Conservation (phyloP, 2,329 filamentous ascomycete species). For the Colletotrichum melonis region DNA sequence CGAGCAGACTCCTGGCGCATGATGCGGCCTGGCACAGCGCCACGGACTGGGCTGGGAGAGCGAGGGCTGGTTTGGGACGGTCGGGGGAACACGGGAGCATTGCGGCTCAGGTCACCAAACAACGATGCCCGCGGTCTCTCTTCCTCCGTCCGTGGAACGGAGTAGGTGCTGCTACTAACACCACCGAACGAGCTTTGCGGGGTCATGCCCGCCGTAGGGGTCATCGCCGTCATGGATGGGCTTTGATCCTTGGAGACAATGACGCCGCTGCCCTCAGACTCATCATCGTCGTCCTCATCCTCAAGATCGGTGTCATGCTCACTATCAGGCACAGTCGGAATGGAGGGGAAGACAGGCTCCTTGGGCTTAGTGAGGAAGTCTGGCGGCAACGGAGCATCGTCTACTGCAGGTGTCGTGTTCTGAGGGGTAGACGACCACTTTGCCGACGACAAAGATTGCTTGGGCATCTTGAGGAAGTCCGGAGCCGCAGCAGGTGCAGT, state of each 20-base stretch:
- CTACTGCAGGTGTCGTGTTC: constrained; percentile 37
- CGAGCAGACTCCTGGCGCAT: constrained; percentile 62
- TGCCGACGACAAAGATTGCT: constrained; percentile 31
- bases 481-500: constrained; percentile 37
- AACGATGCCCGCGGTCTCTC: constrained; percentile 55
- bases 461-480: constrained; percentile 33
- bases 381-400: constrained; percentile 55
- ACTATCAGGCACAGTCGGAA: constrained; percentile 34
- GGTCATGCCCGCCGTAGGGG: constrained; percentile 62
- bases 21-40: constrained; percentile 63
- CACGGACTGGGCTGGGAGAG: constrained; percentile 78
- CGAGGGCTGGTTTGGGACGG: constrained; percentile 70
- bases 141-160: constrained; percentile 59
- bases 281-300: constrained; percentile 61
- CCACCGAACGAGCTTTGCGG: constrained; percentile 70
- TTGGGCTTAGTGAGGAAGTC: constrained; percentile 43
- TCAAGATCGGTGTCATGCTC: constrained; percentile 43
- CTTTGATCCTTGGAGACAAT: constrained; percentile 74
- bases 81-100: constrained; percentile 65
- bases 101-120: constrained; percentile 66
- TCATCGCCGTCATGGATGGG: constrained; percentile 57
- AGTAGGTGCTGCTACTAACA: constrained; percentile 57
- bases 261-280: constrained; percentile 69
- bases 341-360: constrained; percentile 41
- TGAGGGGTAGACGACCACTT: constrained; percentile 30